Evolutionary conservation across 305 asterid genomes (phyloP).

Genomic region (Rubia peregrina): DNA sequence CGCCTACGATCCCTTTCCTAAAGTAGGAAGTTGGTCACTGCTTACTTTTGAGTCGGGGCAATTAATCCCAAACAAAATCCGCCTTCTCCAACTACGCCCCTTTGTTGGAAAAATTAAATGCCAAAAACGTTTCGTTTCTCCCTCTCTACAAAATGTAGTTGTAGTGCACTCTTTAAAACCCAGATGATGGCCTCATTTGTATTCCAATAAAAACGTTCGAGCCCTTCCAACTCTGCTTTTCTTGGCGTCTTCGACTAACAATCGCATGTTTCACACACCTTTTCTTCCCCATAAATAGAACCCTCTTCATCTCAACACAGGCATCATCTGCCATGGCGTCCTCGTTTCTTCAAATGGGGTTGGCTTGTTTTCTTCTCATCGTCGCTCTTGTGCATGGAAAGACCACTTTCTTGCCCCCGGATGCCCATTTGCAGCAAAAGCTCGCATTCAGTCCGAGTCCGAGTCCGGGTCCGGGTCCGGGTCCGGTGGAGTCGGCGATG

Average conservation of each 20-base stretch:
- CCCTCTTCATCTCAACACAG: neutral
- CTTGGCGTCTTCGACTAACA: neutral
- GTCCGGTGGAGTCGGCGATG: neutral
- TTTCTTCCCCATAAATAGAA: conserved; percentile 24
- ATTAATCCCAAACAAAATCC: conserved; percentile 6
- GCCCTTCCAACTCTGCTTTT: neutral
- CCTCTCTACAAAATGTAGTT: neutral
- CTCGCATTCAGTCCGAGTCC: conserved; percentile 12
- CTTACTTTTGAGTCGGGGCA: conserved; percentile 25
- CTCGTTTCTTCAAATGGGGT: conserved; percentile 13
- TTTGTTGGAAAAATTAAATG: neutral
- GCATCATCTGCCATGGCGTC: conserved; percentile 16
- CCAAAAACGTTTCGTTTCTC: conserved; percentile 23
- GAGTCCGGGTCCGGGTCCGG: conserved; percentile 1
- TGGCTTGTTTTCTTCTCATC: conserved; percentile 22
- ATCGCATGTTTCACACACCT: neutral
- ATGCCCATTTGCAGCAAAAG: conserved; percentile 14
- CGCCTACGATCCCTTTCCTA: conserved; percentile 22
- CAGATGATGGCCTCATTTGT: conserved; percentile 12
- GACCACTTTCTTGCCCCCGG: conserved; percentile 11
- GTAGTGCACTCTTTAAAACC: neutral
- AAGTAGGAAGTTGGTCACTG: conserved; percentile 32
- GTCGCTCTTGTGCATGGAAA: conserved; percentile 24
- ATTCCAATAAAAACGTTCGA: conserved; percentile 13
- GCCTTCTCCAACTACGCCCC: neutral